phyloP scores from a whole-genome alignment of 2,329 filamentous ascomycete genomes.

The Chlorencoelia australis region DNA sequence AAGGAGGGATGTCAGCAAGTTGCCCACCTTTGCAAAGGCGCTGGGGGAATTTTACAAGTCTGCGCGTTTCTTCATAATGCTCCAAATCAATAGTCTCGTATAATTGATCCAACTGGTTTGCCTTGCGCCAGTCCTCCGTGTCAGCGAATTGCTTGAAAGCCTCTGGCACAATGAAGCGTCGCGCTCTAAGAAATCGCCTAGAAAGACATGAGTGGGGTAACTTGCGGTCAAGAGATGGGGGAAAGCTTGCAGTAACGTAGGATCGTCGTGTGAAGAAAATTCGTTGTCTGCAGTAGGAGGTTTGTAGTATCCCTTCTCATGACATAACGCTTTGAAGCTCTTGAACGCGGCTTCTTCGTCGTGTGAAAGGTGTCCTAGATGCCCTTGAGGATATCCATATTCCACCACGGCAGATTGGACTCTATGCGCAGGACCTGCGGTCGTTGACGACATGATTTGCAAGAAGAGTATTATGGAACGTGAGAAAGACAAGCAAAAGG shows the following conservation, averaged over 20 bases:
- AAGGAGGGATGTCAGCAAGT: conserved; percentile 9
- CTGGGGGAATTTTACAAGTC: conserved; percentile 46
- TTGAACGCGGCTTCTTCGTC: conserved; percentile 57
- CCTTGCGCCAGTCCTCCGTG: conserved; percentile 77
- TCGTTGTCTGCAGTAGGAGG: conserved; percentile 30
- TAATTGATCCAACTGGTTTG: conserved; percentile 66
- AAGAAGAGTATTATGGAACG: neutral
- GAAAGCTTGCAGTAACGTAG: conserved; percentile 53
- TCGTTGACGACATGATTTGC: conserved; percentile 11
- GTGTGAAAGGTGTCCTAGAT: conserved; percentile 65
- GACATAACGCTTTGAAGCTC: conserved; percentile 61
- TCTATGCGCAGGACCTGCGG: conserved; percentile 24
- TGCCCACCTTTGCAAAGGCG: conserved; percentile 10
- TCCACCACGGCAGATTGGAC: conserved; percentile 28
- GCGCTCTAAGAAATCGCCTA: conserved; percentile 77
- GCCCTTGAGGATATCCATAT: conserved; percentile 60
- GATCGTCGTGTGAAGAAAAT: conserved; percentile 57
- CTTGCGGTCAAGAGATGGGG: neutral
- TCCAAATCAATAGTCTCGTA: conserved; percentile 81
- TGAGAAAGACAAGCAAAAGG: neutral
- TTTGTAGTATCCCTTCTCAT: conserved; percentile 54
- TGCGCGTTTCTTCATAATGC: conserved; percentile 70
- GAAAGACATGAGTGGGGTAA: conserved; percentile 6
- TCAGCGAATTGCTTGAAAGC: conserved; percentile 78
- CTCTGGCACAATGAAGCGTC: conserved; percentile 68